These are phyloP conservation scores for Vickermania ingenoplastis DNA, from an alignment of 208 protist genomes.

Conservation along the genomic window DNA sequence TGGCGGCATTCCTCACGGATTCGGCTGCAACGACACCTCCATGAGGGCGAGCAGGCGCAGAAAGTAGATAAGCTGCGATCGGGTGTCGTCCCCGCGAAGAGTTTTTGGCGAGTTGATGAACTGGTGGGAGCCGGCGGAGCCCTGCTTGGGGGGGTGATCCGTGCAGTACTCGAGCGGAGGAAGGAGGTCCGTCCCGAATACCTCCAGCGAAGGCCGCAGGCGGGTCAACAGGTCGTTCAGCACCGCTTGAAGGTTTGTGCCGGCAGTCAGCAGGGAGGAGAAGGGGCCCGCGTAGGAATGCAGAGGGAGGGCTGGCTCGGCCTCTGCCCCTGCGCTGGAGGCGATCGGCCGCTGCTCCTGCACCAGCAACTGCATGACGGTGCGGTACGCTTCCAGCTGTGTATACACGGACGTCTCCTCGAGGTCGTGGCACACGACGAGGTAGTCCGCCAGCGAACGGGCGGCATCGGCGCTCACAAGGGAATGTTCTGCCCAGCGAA, in stretches of 20 bases:
- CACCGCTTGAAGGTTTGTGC: background rate
- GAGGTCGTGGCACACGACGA: background rate
- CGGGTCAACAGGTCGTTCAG: background rate
- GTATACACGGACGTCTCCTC: background rate
- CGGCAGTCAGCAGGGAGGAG: background rate
- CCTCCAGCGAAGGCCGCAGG: background rate
- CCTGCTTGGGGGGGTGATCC: too few species aligned
- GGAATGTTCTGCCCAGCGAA: background rate
- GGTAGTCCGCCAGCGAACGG: background rate
- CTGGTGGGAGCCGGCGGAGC: background rate
- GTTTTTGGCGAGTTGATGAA: background rate
- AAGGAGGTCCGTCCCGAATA: background rate
- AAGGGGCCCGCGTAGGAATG: background rate
- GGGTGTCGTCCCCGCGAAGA: background rate
- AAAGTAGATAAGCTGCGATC: slow-evolving; percentile 1
- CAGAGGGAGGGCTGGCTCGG: background rate
- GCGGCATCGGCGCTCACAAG: background rate
- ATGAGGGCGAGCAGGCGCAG: background rate
- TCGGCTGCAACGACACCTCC: too few species aligned
- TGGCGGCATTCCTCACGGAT: too few species aligned
- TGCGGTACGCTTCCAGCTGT: background rate
- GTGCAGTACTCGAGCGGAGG: background rate
- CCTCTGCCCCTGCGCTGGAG: too few species aligned
- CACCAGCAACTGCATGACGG: background rate
- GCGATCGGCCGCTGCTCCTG: too few species aligned